These are phyloP conservation scores for Fraxinus xanthoxyloides DNA, from an alignment of 305 asterid genomes.

Conservation along the genomic window DNA sequence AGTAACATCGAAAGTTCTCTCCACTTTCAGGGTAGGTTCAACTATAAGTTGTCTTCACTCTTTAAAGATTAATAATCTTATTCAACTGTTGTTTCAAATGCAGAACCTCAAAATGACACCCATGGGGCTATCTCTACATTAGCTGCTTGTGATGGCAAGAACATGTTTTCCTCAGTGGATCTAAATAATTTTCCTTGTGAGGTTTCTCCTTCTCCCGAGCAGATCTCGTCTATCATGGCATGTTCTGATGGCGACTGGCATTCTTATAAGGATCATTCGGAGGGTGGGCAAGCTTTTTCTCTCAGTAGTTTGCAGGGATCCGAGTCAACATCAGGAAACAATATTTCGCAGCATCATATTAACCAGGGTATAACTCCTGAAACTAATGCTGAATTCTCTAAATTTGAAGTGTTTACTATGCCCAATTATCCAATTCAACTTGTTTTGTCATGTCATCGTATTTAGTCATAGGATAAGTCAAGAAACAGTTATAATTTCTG, in stretches of 20 bases:
- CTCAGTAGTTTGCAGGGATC: conserved; percentile 21
- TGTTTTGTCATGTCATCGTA: not conserved
- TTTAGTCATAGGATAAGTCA: not conserved
- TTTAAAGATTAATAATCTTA: not conserved
- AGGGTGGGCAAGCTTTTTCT: conserved; percentile 26
- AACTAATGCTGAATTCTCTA: conserved; percentile 8
- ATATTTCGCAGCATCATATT: conserved; percentile 13
- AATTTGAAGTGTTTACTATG: not conserved
- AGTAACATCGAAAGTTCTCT: conserved; percentile 18
- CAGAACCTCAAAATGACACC: conserved; percentile 32
- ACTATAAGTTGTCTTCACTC: not conserved
- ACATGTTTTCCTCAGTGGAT: conserved; percentile 23
- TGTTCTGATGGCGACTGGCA: conserved; percentile 37
- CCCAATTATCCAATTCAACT: not conserved
- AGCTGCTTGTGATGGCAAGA: conserved; percentile 26
- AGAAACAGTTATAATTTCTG: not conserved
- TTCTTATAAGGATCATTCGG: conserved; percentile 27
- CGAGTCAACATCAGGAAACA: conserved; percentile 30
- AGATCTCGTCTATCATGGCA: conserved; percentile 36
- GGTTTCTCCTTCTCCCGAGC: conserved; percentile 38
- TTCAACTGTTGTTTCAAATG: conserved; percentile 13
- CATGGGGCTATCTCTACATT: conserved; percentile 16
- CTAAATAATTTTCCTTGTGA: conserved; percentile 18
- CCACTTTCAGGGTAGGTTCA: conserved; percentile 25
- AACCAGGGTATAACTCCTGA: conserved; percentile 16